Percentiles rank a stretch among this genome's conserved stretches.
phyloP scores from a whole-genome alignment of 768 basidiomycete genomes.

The Naganishia vaughanmartiniae region DNA sequence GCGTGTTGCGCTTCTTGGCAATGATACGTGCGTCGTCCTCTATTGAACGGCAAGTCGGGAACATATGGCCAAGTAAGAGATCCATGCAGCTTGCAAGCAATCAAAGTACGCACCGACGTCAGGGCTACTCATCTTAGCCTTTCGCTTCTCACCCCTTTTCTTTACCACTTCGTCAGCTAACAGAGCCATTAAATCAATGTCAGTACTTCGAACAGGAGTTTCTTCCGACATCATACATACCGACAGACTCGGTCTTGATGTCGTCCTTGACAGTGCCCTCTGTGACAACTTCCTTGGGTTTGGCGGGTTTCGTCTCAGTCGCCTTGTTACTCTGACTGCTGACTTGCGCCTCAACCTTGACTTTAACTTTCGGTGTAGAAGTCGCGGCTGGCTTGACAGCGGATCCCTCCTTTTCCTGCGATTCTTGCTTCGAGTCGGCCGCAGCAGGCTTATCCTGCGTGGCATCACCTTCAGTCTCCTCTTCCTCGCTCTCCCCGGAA shows the following conservation, averaged over 20 bases:
- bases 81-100: not conserved
- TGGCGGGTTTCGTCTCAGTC: slow-evolving; percentile 2
- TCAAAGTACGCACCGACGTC: slow-evolving; percentile 47
- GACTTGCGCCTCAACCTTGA: slow-evolving; percentile 11
- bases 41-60: not conserved
- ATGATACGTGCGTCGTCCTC: slow-evolving; percentile 39
- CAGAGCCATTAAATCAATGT: not conserved
- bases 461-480: slow-evolving; percentile 18
- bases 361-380: not conserved
- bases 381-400: not conserved
- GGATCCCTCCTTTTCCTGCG: not conserved
- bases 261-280: not conserved
- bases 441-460: not conserved
- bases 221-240: not conserved
- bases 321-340: not conserved
- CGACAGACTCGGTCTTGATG: not conserved
- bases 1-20: slow-evolving; percentile 43
- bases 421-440: not conserved
- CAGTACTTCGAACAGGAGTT: not conserved
- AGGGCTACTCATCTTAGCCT: slow-evolving; percentile 46
- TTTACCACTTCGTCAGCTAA: slow-evolving; percentile 34
- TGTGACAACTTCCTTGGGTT: not conserved
- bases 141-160: slow-evolving; percentile 48
- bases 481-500: slow-evolving; percentile 10
- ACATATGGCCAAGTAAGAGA: not conserved